A percentile compares a stretch with the other conserved stretches of the same genome.
Evolutionary conservation across 2,329 filamentous ascomycete species (phyloP).

Genomic region (Domatiomyces catenatus): DNA sequence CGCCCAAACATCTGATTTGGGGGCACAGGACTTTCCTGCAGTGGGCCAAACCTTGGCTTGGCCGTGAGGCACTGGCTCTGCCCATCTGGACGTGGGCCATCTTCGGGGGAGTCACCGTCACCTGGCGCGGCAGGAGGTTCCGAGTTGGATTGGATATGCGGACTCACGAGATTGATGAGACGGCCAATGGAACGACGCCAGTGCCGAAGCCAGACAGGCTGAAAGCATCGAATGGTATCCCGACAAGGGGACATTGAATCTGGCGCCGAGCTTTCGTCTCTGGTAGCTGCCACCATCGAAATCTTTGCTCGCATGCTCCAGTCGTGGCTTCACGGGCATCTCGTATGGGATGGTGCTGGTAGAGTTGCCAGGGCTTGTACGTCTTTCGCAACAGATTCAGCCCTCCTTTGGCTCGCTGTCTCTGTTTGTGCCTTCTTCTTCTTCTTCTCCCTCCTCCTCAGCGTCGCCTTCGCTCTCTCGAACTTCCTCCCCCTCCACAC

Average conservation of each 20-base stretch:
- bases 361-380: not conserved
- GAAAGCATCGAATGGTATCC: not conserved
- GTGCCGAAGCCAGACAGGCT: not conserved
- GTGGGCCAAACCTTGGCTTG: constrained; percentile 74
- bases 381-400: not conserved
- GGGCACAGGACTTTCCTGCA: constrained; percentile 41
- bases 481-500: constrained; percentile 4
- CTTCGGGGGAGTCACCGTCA: constrained; percentile 69
- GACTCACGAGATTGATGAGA: constrained; percentile 43
- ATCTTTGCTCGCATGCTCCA: not conserved
- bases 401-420: not conserved
- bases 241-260: not conserved
- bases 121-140: constrained; percentile 74
- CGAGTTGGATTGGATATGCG: constrained; percentile 71
- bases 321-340: not conserved
- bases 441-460: not conserved
- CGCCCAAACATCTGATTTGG: constrained; percentile 9
- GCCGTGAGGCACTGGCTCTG: constrained; percentile 64
- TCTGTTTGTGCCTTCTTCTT: not conserved
- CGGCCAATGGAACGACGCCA: not conserved
- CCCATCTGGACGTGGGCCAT: constrained; percentile 88
- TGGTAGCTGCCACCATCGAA: not conserved
- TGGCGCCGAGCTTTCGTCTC: not conserved
- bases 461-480: not conserved
- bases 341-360: not conserved